A percentile compares a stretch with the other conserved stretches of the same genome.
Evolutionary conservation across 164 flowering plant species (phyloP).

Genomic region (Houttuynia cordata): DNA sequence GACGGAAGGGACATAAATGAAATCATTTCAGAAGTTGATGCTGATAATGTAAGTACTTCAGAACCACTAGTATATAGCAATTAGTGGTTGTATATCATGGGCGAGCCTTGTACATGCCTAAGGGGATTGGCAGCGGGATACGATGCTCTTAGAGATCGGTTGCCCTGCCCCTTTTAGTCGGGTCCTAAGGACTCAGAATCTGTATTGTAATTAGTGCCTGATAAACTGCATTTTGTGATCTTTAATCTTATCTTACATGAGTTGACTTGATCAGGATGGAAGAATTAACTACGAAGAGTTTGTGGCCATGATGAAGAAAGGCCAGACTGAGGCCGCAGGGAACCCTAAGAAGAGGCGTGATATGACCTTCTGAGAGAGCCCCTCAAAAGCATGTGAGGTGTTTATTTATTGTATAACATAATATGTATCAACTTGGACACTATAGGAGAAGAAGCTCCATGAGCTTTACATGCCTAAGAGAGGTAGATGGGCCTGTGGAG

Average conservation of each 20-base stretch:
- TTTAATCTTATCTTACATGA: too few relatives aligned
- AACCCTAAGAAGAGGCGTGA: slow-evolving; percentile 64
- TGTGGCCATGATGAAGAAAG: slow-evolving; percentile 88
- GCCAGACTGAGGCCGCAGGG: slow-evolving; percentile 42
- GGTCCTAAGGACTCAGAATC: too few relatives aligned
- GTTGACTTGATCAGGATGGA: slow-evolving; percentile 44
- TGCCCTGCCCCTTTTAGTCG: too few relatives aligned
- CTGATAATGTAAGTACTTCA: slow-evolving; percentile 51
- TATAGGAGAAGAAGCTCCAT: neutral
- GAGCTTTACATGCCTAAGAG: too few relatives aligned
- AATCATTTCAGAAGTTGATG: slow-evolving; percentile 79
- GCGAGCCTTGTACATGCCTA: too few relatives aligned
- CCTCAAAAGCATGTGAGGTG: neutral
- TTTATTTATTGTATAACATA: neutral
- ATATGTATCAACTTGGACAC: neutral
- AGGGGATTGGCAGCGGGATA: too few relatives aligned
- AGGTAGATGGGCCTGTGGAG: too few relatives aligned
- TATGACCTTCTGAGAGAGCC: slow-evolving; percentile 11
- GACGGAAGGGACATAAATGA: slow-evolving; percentile 81
- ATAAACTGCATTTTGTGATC: neutral
- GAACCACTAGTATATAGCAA: too few relatives aligned
- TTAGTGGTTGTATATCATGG: too few relatives aligned
- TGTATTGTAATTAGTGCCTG: too few relatives aligned
- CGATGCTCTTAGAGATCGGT: too few relatives aligned
- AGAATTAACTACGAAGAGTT: slow-evolving; percentile 78